Percentiles rank a stretch among this genome's conserved stretches.
Evolutionary conservation across 1,284 basidiomycete genomes (phyloP).

Genomic region (Sphaerobolus stellatus): DNA sequence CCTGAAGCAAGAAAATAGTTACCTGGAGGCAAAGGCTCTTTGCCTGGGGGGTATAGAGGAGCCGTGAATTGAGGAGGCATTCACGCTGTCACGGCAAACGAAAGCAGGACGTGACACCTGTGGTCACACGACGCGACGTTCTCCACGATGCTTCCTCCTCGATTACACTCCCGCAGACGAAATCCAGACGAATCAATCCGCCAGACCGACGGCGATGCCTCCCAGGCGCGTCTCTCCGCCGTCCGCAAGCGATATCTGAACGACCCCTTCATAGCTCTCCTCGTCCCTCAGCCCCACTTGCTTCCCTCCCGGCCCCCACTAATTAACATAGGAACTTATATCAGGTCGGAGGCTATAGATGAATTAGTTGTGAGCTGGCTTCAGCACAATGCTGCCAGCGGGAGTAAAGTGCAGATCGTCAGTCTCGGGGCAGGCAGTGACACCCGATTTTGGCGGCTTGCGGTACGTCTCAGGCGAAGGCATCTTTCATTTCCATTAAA

Average conservation of each 20-base stretch:
- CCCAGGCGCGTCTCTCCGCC: conserved; percentile 78
- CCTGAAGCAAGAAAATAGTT: background rate
- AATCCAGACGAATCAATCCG: conserved; percentile 59
- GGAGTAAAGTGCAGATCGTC: conserved; percentile 71
- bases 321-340: conserved; percentile 94
- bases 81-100: background rate
- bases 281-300: conserved; percentile 64
- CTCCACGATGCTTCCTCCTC: background rate
- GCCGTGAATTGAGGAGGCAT: conserved; percentile 25
- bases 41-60: conserved; percentile 57
- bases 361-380: conserved; percentile 76
- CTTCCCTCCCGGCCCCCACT: conserved; percentile 74
- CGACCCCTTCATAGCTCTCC: conserved; percentile 67
- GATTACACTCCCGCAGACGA: background rate
- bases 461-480: conserved; percentile 52
- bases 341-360: conserved; percentile 83
- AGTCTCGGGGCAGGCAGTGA: conserved; percentile 93
- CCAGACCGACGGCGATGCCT: conserved; percentile 72
- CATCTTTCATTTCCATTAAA: background rate
- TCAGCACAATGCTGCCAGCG: conserved; percentile 35
- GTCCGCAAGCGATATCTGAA: conserved; percentile 71
- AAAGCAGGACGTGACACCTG: background rate
- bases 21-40: conserved; percentile 81
- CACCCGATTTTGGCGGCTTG: conserved; percentile 88
- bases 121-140: conserved; percentile 2